Base-by-base conservation (phyloP, 495 filamentous ascomycete genomes). In the Aspergillus funiculosus region DNA sequence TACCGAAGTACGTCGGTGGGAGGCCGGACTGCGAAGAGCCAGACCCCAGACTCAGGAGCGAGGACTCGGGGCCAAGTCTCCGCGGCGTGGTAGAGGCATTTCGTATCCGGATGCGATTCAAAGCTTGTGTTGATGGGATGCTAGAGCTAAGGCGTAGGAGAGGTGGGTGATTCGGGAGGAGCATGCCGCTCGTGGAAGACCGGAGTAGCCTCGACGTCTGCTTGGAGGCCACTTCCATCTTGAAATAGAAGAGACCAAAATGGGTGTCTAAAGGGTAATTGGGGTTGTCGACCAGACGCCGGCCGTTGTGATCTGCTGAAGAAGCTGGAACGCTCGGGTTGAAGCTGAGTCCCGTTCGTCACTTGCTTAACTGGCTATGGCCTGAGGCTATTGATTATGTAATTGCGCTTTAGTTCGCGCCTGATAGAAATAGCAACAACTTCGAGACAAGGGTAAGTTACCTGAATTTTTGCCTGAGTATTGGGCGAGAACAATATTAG, bases 1-100 rank as follows among this genome's bases (percentile, higher is more conserved):
- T 78, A 52, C 82, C 77, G 62, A 83, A 85, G 50, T 76, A 74
- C 2, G 66, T 67, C 6, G 68, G 51, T 1, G 68, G 63, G n/a
- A 24, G 54, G 9, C 58, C 54, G 6, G 57, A 51, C 13, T 51
- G 34, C 8, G 54, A 44, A 21, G 48, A 26, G 0, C 30, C 13
- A 57, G 51, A 20, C 50, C 49, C 27, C 52, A 55, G 26, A 51
- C 45, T 44, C 8, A 63, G 38, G 2, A 61, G 43, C 5, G 61
- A 57, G 6, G 67, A 61, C 15, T 72, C 70, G 13, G 68, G 67
- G 6, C 64, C 68, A 5, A 51, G 56, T 20, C 27, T 51, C 7
- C 48, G 58, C 10, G 61, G 43, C 6, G 70, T 57, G 34, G 57
- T 64, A 21, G 66, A 67, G 30, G 71, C 44, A 32, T 61, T 48